Evolutionary conservation across 129 eudicot genomes (phyloP).

Genomic region (Solidago caesia): DNA sequence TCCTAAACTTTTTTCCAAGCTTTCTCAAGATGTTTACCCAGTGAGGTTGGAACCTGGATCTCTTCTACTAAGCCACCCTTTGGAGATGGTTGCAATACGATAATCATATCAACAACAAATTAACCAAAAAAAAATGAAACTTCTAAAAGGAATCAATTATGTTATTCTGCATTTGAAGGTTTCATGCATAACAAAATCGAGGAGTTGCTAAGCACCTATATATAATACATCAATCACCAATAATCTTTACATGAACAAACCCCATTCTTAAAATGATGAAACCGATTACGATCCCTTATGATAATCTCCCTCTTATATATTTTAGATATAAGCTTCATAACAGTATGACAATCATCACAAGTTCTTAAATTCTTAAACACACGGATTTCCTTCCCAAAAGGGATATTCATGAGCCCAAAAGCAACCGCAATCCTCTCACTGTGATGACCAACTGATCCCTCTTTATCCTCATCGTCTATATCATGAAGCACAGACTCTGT

Average conservation of each 20-base stretch:
- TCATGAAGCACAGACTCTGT: constrained; percentile 51
- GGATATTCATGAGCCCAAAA: constrained; percentile 49
- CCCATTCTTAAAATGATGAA: constrained; percentile 55
- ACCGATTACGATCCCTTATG: constrained; percentile 50
- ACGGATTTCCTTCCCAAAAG: constrained; percentile 39
- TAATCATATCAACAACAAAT: too few relatives aligned
- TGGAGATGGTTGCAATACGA: too few relatives aligned
- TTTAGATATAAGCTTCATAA: constrained; percentile 42
- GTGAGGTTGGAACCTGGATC: too few relatives aligned
- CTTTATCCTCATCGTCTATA: constrained; percentile 58
- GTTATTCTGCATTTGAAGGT: too few relatives aligned
- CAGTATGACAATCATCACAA: constrained; percentile 49
- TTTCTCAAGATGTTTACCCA: too few relatives aligned
- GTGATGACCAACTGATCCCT: constrained; percentile 39
- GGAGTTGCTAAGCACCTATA: too few relatives aligned
- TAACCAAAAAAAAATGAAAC: too few relatives aligned
- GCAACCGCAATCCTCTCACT: constrained; percentile 64
- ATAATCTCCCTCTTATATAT: constrained; percentile 43
- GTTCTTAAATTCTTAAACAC: constrained; percentile 50
- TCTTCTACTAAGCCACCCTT: too few relatives aligned
- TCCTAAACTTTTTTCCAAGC: too few relatives aligned
- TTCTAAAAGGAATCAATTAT: too few relatives aligned
- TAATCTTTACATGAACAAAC: constrained; percentile 53
- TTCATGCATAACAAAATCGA: not conserved
- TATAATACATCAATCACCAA: constrained; percentile 40